phyloP scores from a whole-genome alignment of 192 early-diverging fungal genomes.

The Jimgerdemannia lactiflua region DNA sequence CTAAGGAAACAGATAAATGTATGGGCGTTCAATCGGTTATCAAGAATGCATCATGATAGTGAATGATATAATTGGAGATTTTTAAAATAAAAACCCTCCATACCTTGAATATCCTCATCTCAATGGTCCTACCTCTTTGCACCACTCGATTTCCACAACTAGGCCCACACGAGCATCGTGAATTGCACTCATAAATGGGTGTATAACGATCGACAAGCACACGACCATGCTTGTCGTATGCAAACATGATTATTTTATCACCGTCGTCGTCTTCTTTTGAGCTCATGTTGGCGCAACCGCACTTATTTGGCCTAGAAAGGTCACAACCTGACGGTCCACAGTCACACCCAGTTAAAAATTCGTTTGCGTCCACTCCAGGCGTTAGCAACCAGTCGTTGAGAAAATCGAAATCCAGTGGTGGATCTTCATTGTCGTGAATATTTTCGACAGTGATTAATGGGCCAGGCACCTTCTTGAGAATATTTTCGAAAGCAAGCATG shows the following conservation, averaged over 20 bases:
- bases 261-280: neutral
- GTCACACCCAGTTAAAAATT: slow-evolving; percentile 27
- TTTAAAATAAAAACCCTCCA: too few relatives aligned
- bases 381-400: slow-evolving; percentile 20
- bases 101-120: slow-evolving; percentile 42
- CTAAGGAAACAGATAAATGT: neutral
- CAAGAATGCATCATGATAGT: too few relatives aligned
- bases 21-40: too few relatives aligned
- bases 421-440: slow-evolving; percentile 27
- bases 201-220: slow-evolving; percentile 8
- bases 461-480: neutral
- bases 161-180: slow-evolving; percentile 36
- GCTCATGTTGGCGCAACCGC: slow-evolving; percentile 8
- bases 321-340: slow-evolving; percentile 22
- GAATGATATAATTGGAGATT: too few relatives aligned
- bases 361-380: slow-evolving; percentile 26
- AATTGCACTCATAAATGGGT: slow-evolving; percentile 53
- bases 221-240: slow-evolving; percentile 28
- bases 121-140: slow-evolving; percentile 39
- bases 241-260: neutral
- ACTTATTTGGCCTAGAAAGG: slow-evolving; percentile 1
- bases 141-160: slow-evolving; percentile 47
- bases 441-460: slow-evolving; percentile 31
- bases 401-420: slow-evolving; percentile 38
- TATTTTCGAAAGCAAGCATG: neutral